Evolutionary conservation across 192 early-diverging fungal species (phyloP).

Genomic region (Diversispora epigaea): DNA sequence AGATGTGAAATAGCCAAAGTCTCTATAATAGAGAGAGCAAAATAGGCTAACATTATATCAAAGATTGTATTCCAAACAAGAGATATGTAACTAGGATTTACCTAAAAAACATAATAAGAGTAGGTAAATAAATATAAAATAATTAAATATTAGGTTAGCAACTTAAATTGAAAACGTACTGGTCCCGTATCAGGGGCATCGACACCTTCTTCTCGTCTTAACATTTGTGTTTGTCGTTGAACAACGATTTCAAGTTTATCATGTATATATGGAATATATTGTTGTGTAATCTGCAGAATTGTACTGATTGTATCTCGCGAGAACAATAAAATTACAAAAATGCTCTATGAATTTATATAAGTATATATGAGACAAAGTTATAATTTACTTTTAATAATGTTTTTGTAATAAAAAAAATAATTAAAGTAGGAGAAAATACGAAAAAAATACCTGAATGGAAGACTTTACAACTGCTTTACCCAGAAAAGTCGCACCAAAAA

Average conservation of each 20-base stretch:
- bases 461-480: conserved; percentile 92
- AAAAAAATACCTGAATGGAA: conserved; percentile 67
- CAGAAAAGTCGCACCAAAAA: conserved; percentile 93
- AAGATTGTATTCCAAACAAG: conserved; percentile 80
- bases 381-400: neutral
- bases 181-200: conserved; percentile 21
- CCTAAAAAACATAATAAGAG: conserved; percentile 21
- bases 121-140: conserved; percentile 15
- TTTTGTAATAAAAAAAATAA: neutral
- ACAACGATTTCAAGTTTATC: conserved; percentile 54
- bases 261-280: conserved; percentile 58
- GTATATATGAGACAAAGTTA: too few relatives aligned
- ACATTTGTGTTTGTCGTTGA: conserved; percentile 42
- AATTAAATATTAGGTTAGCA: too few relatives aligned
- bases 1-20: conserved; percentile 77
- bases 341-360: conserved; percentile 51
- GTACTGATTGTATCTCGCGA: conserved; percentile 71
- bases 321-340: conserved; percentile 81
- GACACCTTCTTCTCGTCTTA: conserved; percentile 34
- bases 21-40: conserved; percentile 80
- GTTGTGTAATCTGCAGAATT: conserved; percentile 53
- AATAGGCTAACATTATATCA: conserved; percentile 80
- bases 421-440: neutral
- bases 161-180: conserved; percentile 12
- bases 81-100: conserved; percentile 53